Evolutionary conservation across 805 yeast species (phyloP), one percentile per base, ranked within the genome.

Genomic region (Cyberlindnera euphorbiae): DNA sequence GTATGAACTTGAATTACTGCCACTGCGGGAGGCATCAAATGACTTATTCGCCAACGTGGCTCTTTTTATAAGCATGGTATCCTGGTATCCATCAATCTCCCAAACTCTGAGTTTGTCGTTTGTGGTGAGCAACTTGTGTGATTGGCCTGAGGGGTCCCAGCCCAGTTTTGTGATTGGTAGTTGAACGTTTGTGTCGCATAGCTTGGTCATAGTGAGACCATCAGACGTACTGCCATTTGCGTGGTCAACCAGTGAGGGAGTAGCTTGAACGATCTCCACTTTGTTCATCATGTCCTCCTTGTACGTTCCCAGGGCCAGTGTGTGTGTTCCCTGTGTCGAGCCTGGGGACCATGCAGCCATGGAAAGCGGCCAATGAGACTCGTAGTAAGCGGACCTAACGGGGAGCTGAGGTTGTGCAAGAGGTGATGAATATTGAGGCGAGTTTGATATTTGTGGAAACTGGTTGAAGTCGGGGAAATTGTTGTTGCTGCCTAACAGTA

Each of bases 241-340:
- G 41, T 52, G 57, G 16, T 53, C 56, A 1, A 50, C 53, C 3
- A 45, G 19, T 0, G 49, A 41, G 9, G 43, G 41, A 0, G 53
- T 30, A 0, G 73, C 71, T 31, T 62, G 59, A 8, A 73, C 44
- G 1, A 82, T 58, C 51, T 77, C 79, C 17, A 88, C 56, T 46
- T 75, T 74, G 59, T 89, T 89, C 27, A 69, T 64, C 18, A 77
- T 64, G 33, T 86, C 95, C 56, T 89, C 97, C 40, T 83, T 73
- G 55, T 78, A 86, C 0, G 95, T 73, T n/a, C 80, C 70, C n/a
- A 82, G 55, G 0, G 86, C 93, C 7, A 84, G 59, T 31, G 69
- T 62, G 8, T 77, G 79, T 9, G 52, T 41, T 3, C 64, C 66
- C 4, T 63, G 54, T 4, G 22, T 6, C 4, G 33, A 18, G 3